Evolutionary conservation across 768 basidiomycete genomes (phyloP).

Genomic region (Pleurotus djamor): DNA sequence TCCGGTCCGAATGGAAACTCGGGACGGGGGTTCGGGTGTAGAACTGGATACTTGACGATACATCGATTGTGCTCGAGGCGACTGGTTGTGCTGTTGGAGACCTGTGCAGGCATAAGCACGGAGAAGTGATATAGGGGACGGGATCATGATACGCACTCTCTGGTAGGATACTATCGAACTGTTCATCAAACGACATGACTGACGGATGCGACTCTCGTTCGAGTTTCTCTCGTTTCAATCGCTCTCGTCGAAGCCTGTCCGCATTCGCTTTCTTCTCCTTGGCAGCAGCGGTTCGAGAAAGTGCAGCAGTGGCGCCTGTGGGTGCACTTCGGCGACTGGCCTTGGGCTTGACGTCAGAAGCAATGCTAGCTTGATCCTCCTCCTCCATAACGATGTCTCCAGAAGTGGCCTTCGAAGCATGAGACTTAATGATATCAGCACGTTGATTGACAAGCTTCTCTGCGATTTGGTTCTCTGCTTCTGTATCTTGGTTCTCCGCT

Average conservation of each 20-base stretch:
- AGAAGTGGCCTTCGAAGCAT: slow-evolving; percentile 22
- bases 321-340: slow-evolving; percentile 19
- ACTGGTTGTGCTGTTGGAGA: background rate
- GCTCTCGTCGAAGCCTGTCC: slow-evolving; percentile 17
- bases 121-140: background rate
- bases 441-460: slow-evolving; percentile 38
- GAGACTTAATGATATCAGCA: slow-evolving; percentile 31
- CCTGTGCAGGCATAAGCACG: background rate
- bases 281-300: slow-evolving; percentile 16
- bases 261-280: slow-evolving; percentile 24
- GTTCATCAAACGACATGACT: slow-evolving; percentile 6
- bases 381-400: background rate
- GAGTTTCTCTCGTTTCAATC: slow-evolving; percentile 17
- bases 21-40: background rate
- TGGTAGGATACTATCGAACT: slow-evolving; percentile 6
- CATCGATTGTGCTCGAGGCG: background rate
- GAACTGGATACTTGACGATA: background rate
- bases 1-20: background rate
- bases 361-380: slow-evolving; percentile 2
- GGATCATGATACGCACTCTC: background rate
- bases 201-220: slow-evolving; percentile 12
- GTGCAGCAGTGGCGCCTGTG: slow-evolving; percentile 15
- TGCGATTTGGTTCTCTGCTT: slow-evolving; percentile 35
- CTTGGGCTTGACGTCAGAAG: slow-evolving; percentile 18
- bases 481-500: slow-evolving; percentile 45